Evolutionary conservation across 768 basidiomycete species (phyloP), one percentile per base, ranked within the genome.

Genomic region (Tulasnella sp.): DNA sequence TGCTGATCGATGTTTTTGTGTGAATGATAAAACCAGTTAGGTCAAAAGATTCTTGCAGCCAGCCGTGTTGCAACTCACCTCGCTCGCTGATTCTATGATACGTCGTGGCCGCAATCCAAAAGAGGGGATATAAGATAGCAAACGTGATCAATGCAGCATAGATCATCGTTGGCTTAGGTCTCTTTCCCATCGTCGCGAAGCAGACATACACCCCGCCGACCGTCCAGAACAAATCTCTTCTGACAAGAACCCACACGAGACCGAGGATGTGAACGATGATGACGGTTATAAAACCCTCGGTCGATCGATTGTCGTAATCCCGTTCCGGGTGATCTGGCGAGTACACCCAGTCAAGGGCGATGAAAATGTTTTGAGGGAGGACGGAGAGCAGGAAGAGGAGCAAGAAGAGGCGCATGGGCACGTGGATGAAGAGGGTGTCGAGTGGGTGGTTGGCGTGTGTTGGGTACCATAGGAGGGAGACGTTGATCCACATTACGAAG

Each of bases 371-470:
- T 63, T 81, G 79, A 22, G 73, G 65, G 63, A 74, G 70, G 62
- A 81, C 72, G 59, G 87, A 80, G 75, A 85, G 49, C 80, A 80
- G 65, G 61, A 89, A 82, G 59, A 85, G 71, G 34, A 85, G 71
- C 56, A 75, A 66, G 66, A 85, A 85, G 60, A 90, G 82, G 2
- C 87, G 77, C 54, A 94, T 74, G 0, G 93, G 93, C 0, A 87
- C 86, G 64, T 96, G 92, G 58, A 96, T 87, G 63, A 93, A 82
- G 0, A 83, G 76, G 31, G 80, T 81, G 68, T 92, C 90, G 42
- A 93, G 69, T 0, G 88, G 89, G 1, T 82, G 77, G 25, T 57
- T 0, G 72, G 68, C 22, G 72, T 72, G 0, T 73, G 68, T 61
- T n/a, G 71, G 71, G 66, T 92, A 90, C 15, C 84, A 72, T 44